Evolutionary conservation across 2,329 filamentous ascomycete genomes (phyloP).

Genomic region (Apiospora malaysiana): DNA sequence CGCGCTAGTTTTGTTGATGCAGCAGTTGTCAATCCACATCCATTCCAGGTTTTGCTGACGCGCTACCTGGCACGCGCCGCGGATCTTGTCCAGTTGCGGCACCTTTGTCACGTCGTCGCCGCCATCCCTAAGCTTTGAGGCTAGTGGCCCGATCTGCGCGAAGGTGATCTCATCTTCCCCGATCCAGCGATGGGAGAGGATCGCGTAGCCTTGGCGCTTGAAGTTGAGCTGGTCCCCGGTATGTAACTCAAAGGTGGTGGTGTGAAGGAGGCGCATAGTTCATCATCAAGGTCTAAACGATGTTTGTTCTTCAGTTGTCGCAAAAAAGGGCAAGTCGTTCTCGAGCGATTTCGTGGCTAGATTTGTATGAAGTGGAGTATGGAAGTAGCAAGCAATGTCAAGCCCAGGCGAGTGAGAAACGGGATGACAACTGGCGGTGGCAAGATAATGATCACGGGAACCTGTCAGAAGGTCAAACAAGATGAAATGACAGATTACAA

Average conservation of each 20-base stretch:
- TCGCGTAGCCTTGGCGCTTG: background rate
- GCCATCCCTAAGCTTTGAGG: background rate
- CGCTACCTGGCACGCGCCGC: background rate
- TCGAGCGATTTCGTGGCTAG: too few species aligned
- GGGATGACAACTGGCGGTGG: too few species aligned
- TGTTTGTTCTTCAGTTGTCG: too few species aligned
- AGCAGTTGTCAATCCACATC: background rate
- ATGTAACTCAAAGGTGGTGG: background rate
- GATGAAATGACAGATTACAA: too few species aligned
- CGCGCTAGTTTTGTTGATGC: background rate
- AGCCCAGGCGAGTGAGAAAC: too few species aligned
- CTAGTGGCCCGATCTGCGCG: background rate
- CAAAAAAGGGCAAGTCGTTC: too few species aligned
- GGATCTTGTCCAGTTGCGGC: background rate
- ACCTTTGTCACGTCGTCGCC: background rate
- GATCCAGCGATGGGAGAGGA: background rate
- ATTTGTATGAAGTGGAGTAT: too few species aligned
- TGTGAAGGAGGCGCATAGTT: background rate
- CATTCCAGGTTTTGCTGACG: background rate
- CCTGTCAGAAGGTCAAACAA: too few species aligned
- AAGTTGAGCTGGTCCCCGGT: background rate
- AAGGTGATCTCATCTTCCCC: background rate
- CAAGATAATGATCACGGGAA: too few species aligned
- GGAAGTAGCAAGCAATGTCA: too few species aligned
- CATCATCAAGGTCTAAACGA: too few species aligned